Conservation (phyloP, 441 rosid genomes). For the Erysimum cheiri region DNA sequence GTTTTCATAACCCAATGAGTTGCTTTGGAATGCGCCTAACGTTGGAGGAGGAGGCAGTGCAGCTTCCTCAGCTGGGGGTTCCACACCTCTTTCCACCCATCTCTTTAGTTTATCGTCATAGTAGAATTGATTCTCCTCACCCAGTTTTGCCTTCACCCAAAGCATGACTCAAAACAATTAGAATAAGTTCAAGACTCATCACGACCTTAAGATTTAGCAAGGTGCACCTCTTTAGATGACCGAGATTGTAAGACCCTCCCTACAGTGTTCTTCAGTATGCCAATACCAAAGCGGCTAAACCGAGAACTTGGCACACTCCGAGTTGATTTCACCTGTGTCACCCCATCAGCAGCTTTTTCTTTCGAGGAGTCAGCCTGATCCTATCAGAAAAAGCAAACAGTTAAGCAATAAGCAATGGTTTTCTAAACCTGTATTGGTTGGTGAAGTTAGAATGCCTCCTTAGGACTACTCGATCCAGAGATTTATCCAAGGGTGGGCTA, state of each 20-base stretch:
- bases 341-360: slow-evolving; percentile 53
- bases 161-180: slow-evolving; percentile 30
- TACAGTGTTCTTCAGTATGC: slow-evolving; percentile 75
- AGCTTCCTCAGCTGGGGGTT: slow-evolving; percentile 80
- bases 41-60: slow-evolving; percentile 91
- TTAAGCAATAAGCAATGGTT: slow-evolving; percentile 4
- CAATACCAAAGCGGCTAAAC: slow-evolving; percentile 78
- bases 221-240: slow-evolving; percentile 69
- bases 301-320: slow-evolving; percentile 66
- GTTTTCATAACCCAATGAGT: slow-evolving; percentile 64
- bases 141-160: slow-evolving; percentile 83
- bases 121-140: slow-evolving; percentile 86
- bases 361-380: slow-evolving; percentile 61
- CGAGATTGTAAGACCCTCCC: slow-evolving; percentile 87
- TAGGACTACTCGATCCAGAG: not conserved
- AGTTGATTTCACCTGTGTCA: slow-evolving; percentile 62
- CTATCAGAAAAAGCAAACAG: slow-evolving; percentile 31
- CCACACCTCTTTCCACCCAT: slow-evolving; percentile 98
- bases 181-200: slow-evolving; percentile 10
- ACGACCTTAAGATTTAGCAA: slow-evolving; percentile 28
- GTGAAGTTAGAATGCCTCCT: not conserved
- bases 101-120: slow-evolving; percentile 95
- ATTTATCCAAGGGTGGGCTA: not conserved
- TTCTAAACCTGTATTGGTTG: not conserved
- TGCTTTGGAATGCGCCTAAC: slow-evolving; percentile 64